Conservation (phyloP, 768 basidiomycete genomes). For the Amylocystis lapponica region DNA sequence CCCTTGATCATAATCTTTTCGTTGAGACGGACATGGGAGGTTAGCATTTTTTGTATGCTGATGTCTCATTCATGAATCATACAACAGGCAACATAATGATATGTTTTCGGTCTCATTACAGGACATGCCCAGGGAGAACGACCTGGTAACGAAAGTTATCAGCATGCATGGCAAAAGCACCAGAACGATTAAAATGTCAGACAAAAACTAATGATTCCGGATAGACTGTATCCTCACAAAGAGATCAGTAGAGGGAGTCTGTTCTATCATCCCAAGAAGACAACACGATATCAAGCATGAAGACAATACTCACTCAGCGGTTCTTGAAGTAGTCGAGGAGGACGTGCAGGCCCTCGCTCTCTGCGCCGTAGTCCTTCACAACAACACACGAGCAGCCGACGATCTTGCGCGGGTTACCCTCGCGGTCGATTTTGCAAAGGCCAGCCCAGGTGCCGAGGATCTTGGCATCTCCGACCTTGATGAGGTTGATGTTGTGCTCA, state of each 20-base stretch:
- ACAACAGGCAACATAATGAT: no score
- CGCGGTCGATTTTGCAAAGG: slow-evolving; percentile 98
- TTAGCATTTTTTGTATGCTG: no score
- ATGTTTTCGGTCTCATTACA: no score
- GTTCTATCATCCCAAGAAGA: slow-evolving; percentile 66
- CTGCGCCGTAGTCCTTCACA: slow-evolving; percentile 95
- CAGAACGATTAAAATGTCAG: slow-evolving; percentile 38
- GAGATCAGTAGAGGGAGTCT: slow-evolving; percentile 89
- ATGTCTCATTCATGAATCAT: no score
- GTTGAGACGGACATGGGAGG: no score
- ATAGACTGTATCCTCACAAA: slow-evolving; percentile 74
- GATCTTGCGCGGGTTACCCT: slow-evolving; percentile 96
- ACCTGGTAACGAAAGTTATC: neutral
- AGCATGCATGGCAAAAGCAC: neutral
- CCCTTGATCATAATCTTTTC: no score
- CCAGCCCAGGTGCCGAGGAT: slow-evolving; percentile 98
- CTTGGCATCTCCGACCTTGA: slow-evolving; percentile 98
- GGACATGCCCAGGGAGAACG: no score
- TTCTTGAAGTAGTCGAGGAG: slow-evolving; percentile 96
- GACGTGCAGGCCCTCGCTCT: slow-evolving; percentile 93
- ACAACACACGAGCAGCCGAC: slow-evolving; percentile 93
- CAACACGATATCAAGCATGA: slow-evolving; percentile 7
- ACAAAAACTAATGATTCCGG: slow-evolving; percentile 83
- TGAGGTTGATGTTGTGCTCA: slow-evolving; percentile 98
- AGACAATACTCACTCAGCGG: slow-evolving; percentile 44